Base-by-base conservation (phyloP, 2,329 filamentous ascomycete species). In the Hirsutella rhossiliensis region DNA sequence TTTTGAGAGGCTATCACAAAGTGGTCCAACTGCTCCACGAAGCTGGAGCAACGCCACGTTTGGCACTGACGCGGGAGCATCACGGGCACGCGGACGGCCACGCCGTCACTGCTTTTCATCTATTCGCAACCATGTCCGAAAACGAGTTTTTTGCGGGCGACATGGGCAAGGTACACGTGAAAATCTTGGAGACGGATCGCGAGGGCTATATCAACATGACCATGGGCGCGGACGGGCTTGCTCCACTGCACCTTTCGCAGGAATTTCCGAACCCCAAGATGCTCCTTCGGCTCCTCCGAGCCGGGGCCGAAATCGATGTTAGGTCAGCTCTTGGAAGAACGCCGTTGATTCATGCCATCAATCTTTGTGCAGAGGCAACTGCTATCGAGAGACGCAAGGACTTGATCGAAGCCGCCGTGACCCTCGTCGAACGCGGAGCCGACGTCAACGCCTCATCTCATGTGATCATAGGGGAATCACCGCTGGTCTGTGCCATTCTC, bases 21-120 rank as follows among this genome's bases (percentile, higher is more conserved):
- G 32, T 43, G 13, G 15, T 40, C 8, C 11, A 13, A 11, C 29
- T 28, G 37, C 23, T 27, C 5, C 2, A 7, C 23, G 23, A 7
- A 9, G 23, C 23, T 6, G 23, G 23, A 2, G 23, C 23, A 9
- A 27, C 23, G 3, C 6, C 3, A 9, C 23, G 23, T 3, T 17
- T 43, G 28, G 29, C 30, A 8, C 19, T 32, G 4, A n/a, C 5
- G 20, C 15, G 28, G 12, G 13, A n/a, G 11, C 12, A 28, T 2
- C 4, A 12, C 1, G 20, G 3, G 4, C 2, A 4, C 11, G 2
- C 1, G 11, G 13, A 12, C 13, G 28, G 4, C 11, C n/a, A 12
- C n/a, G 42, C 18, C 30, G 8, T 43, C 11, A 43, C 42, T 0
- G 8, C 36, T 19, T 40, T 40, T 18, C 42, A 43, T 27, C 2